Conservation (phyloP, 225 moss, liverwort and hornwort genomes). For the Pleurozium schreberi region DNA sequence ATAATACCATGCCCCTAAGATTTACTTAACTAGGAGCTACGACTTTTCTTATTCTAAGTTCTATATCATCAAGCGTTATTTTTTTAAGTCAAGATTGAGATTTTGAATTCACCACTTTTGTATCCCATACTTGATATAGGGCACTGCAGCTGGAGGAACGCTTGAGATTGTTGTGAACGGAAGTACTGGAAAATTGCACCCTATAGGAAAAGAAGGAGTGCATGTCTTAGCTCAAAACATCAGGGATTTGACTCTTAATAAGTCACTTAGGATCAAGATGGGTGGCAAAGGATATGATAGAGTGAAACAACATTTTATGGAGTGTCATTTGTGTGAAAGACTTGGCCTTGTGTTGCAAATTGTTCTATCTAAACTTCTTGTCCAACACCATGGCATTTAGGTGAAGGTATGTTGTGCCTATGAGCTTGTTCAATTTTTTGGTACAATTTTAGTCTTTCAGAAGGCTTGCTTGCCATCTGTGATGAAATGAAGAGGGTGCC, state of each 20-base stretch:
- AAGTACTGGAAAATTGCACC: conserved; percentile 23
- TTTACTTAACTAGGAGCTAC: neutral
- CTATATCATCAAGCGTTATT: neutral
- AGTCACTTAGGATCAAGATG: conserved; percentile 2
- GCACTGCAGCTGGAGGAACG: conserved; percentile 21
- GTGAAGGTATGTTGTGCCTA: neutral
- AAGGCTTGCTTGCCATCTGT: neutral
- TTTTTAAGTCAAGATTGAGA: neutral
- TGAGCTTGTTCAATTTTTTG: neutral
- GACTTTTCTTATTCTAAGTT: neutral
- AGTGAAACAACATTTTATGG: conserved; percentile 20
- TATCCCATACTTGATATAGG: neutral
- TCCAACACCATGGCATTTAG: neutral
- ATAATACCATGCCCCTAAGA: too few species aligned
- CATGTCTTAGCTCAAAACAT: conserved; percentile 26
- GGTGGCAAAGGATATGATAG: conserved; percentile 10
- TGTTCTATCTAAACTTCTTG: neutral
- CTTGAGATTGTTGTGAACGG: conserved; percentile 31
- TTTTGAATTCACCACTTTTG: neutral
- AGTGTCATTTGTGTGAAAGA: conserved; percentile 23
- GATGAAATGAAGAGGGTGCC: too few species aligned
- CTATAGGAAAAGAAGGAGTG: conserved; percentile 25
- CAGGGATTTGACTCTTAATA: conserved; percentile 1
- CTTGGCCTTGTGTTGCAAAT: conserved; percentile 10
- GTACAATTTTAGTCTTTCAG: fast-evolving